These are phyloP conservation scores for Primulina tabacum DNA, from an alignment of 257 asterid genomes.

Conservation along the genomic window DNA sequence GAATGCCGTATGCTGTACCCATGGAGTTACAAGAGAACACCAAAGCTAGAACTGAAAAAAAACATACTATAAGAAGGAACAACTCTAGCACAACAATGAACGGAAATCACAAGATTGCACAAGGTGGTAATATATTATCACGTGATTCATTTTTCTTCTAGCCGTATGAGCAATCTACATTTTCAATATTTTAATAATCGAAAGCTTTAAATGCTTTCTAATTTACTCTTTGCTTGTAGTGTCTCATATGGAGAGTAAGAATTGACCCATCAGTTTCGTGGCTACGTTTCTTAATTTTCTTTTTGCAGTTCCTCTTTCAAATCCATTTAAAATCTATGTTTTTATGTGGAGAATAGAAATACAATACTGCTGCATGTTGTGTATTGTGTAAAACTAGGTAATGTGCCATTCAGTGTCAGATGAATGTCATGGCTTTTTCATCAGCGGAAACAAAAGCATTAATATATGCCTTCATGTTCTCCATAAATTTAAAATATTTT, in stretches of 20 bases:
- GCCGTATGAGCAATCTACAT: neutral
- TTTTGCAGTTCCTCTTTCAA: slow-evolving; percentile 15
- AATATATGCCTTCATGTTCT: neutral
- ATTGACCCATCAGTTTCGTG: slow-evolving; percentile 9
- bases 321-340: slow-evolving; percentile 1
- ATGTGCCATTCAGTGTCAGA: slow-evolving; percentile 1
- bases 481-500: neutral
- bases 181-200: neutral
- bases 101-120: slow-evolving; percentile 34
- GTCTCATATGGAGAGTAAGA: slow-evolving; percentile 4
- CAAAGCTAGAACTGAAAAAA: slow-evolving; percentile 31
- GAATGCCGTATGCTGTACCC: slow-evolving; percentile 41
- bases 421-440: neutral
- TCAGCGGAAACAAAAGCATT: slow-evolving; percentile 3
- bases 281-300: neutral
- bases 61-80: slow-evolving; percentile 29
- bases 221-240: slow-evolving; percentile 8
- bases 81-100: slow-evolving; percentile 19
- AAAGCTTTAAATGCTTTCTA: neutral
- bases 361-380: slow-evolving; percentile 1
- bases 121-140: slow-evolving; percentile 33
- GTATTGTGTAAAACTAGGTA: slow-evolving; percentile 5
- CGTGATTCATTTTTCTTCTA: neutral
- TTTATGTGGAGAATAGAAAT: neutral
- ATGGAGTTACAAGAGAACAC: slow-evolving; percentile 28